A percentile compares a stretch with the other conserved stretches of the same genome.
Evolutionary conservation across 2,329 filamentous ascomycete genomes (phyloP).

Genomic region (Colletotrichum cereale): DNA sequence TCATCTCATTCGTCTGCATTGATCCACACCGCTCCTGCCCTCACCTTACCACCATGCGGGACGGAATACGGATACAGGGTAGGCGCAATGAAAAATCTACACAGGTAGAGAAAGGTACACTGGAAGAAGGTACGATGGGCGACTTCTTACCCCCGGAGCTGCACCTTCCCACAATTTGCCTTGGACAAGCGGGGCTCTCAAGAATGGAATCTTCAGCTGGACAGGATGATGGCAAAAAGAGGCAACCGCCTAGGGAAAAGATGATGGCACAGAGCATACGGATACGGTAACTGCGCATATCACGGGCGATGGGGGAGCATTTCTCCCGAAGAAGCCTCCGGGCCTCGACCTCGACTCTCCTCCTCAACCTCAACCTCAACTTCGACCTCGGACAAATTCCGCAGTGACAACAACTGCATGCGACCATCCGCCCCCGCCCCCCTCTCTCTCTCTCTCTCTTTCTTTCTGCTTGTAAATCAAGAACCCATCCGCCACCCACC

Average conservation of each 20-base stretch:
- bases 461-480: slow-evolving; percentile 7
- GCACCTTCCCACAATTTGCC: background rate
- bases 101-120: background rate
- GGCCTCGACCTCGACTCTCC: background rate
- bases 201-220: slow-evolving; percentile 10
- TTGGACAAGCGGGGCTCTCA: background rate
- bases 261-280: background rate
- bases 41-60: background rate
- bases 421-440: background rate
- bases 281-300: background rate
- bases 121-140: background rate
- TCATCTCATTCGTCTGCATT: background rate
- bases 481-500: slow-evolving; percentile 22
- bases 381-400: slow-evolving; percentile 33
- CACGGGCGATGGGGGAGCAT: background rate
- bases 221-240: background rate
- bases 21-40: background rate
- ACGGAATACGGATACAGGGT: background rate
- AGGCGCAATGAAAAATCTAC: background rate
- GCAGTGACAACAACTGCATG: slow-evolving; percentile 1
- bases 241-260: background rate
- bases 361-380: background rate
- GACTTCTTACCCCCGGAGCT: background rate
- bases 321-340: background rate
- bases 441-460: background rate